Conservation (phyloP, 2,329 filamentous ascomycete genomes). For the Eutypa lata region DNA sequence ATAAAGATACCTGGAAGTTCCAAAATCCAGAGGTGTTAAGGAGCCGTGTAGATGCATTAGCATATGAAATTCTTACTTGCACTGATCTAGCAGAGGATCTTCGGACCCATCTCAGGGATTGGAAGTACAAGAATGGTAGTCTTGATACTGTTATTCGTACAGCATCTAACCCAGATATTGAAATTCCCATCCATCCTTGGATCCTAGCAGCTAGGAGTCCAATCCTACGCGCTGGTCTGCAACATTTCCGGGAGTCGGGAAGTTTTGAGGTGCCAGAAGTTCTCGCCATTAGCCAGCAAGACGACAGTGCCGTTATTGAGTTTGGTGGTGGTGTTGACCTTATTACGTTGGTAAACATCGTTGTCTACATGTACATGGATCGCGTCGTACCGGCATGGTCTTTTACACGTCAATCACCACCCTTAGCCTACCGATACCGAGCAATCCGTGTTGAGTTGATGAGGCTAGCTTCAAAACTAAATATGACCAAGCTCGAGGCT, state of each 20-base stretch:
- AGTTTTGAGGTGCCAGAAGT: constrained; percentile 58
- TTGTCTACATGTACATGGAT: constrained; percentile 80
- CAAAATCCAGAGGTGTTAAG: constrained; percentile 43
- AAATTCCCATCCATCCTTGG: constrained; percentile 80
- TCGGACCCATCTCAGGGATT: constrained; percentile 42
- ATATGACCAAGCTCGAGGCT: constrained; percentile 69
- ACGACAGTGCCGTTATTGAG: constrained; percentile 55
- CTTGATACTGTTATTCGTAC: constrained; percentile 46
- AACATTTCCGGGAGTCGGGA: constrained; percentile 53
- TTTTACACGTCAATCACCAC: constrained; percentile 62
- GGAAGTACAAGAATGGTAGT: constrained; percentile 36
- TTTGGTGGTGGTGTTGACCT: constrained; percentile 70
- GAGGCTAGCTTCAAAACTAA: constrained; percentile 71
- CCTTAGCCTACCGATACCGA: constrained; percentile 70
- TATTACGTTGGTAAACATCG: constrained; percentile 74
- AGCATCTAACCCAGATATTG: constrained; percentile 63
- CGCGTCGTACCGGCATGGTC: constrained; percentile 83
- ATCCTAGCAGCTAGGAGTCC: constrained; percentile 72
- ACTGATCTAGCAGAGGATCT: constrained; percentile 66
- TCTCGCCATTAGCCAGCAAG: constrained; percentile 51
- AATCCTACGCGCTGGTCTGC: constrained; percentile 60
- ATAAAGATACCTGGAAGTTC: constrained; percentile 39
- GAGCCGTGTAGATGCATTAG: constrained; percentile 49
- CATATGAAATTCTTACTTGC: constrained; percentile 56
- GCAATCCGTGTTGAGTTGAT: constrained; percentile 83